phyloP scores from a whole-genome alignment of 108 stramenopile genomes.

The Nitzschia sp. region DNA sequence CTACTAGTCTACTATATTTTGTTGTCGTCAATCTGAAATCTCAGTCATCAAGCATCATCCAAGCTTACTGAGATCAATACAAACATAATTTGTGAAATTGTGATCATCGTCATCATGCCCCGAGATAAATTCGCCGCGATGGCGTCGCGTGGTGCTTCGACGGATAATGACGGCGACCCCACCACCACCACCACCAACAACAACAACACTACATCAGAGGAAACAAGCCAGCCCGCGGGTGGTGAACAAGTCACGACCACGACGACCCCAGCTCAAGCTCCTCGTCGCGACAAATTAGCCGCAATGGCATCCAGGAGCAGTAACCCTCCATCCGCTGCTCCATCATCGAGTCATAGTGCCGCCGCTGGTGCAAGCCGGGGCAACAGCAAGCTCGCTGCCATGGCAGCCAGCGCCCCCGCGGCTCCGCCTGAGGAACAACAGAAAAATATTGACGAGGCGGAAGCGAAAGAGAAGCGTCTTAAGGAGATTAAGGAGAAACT shows the following conservation, averaged over 20 bases:
- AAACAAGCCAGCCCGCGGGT: no score
- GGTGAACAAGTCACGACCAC: neutral
- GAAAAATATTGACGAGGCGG: neutral
- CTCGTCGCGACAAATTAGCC: slow-evolving; percentile 35
- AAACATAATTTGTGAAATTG: no score
- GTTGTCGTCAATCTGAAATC: no score
- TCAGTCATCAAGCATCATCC: no score
- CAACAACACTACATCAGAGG: no score
- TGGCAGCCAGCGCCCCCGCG: slow-evolving; percentile 16
- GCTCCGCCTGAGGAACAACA: neutral
- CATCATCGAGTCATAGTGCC: neutral
- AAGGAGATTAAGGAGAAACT: slow-evolving; percentile 11
- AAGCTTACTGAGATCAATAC: no score
- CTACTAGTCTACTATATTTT: no score
- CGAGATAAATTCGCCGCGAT: slow-evolving; percentile 40
- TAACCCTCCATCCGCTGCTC: neutral
- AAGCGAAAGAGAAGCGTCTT: slow-evolving; percentile 6
- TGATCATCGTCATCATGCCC: slow-evolving; percentile 6
- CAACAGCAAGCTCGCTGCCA: slow-evolving; percentile 30
- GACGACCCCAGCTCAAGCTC: neutral
- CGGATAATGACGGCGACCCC: no score
- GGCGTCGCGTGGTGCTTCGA: slow-evolving; percentile 11
- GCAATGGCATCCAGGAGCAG: slow-evolving; percentile 25
- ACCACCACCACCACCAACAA: no score
- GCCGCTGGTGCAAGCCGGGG: slow-evolving; percentile 10